Percentiles rank a stretch among this genome's conserved stretches.
Conservation (phyloP, 352 stramenopile species). For the Phytophthora tentaculata region DNA sequence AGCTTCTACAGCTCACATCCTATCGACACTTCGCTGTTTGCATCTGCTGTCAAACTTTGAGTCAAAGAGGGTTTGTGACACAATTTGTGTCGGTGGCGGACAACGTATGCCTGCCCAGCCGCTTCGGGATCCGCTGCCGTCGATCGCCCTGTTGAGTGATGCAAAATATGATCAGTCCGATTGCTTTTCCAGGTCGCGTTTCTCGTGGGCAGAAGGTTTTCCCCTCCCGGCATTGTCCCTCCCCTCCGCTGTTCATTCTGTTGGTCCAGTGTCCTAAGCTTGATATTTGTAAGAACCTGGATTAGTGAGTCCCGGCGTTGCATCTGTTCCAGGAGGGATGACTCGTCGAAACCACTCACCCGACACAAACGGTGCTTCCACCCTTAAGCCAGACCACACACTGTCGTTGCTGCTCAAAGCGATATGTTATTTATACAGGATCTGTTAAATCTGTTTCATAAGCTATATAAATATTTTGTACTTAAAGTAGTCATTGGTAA, state of each 20-base stretch:
- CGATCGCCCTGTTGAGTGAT: slow-evolving; percentile 19
- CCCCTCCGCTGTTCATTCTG: slow-evolving; percentile 23
- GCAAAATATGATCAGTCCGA: slow-evolving; percentile 30
- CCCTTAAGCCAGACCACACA: slow-evolving; percentile 20
- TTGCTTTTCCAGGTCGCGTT: slow-evolving; percentile 25
- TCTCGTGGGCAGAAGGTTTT: slow-evolving; percentile 35
- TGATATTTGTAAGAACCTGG: slow-evolving; percentile 4
- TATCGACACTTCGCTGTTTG: slow-evolving; percentile 22
- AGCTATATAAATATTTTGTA: too few relatives aligned
- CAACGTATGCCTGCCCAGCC: slow-evolving; percentile 2
- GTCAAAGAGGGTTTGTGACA: neutral
- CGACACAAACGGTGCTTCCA: slow-evolving; percentile 24
- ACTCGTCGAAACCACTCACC: slow-evolving; percentile 27
- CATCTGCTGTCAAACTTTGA: slow-evolving; percentile 8
- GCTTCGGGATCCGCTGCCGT: neutral
- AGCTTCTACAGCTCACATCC: slow-evolving; percentile 22
- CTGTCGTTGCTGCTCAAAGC: neutral
- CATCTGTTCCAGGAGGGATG: slow-evolving; percentile 22
- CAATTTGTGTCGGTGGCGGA: slow-evolving; percentile 13
- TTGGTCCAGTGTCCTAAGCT: slow-evolving; percentile 18
- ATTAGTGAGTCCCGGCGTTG: neutral
- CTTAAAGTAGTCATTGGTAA: too few relatives aligned
- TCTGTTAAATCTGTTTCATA: neutral
- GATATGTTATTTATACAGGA: neutral
- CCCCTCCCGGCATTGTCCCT: slow-evolving; percentile 15